These are phyloP conservation scores for Begonia masoniana DNA, from an alignment of 306 rosid genomes.

Conservation along the genomic window DNA sequence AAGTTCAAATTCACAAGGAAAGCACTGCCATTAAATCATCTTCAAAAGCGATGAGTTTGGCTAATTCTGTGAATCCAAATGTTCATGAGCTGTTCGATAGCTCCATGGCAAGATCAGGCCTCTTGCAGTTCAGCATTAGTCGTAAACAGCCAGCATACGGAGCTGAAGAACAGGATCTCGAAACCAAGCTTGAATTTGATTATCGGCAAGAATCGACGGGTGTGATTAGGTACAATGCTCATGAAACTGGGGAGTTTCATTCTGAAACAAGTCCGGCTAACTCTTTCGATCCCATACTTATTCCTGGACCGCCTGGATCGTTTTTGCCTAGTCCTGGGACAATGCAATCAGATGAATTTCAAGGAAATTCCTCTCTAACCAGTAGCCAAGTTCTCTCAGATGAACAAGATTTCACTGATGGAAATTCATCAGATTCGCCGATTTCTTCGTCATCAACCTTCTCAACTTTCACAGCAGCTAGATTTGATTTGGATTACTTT, in stretches of 20 bases:
- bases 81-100: slow-evolving; percentile 5
- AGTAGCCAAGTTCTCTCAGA: slow-evolving; percentile 38
- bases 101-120: slow-evolving; percentile 10
- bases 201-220: slow-evolving; percentile 20
- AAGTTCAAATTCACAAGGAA: slow-evolving; percentile 11
- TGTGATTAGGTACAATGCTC: slow-evolving; percentile 19
- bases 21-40: slow-evolving; percentile 10
- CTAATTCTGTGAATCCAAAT: slow-evolving; percentile 17
- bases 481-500: slow-evolving; percentile 16
- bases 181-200: slow-evolving; percentile 11
- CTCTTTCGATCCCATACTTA: slow-evolving; percentile 39
- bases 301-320: slow-evolving; percentile 63
- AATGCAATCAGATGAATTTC: slow-evolving; percentile 40
- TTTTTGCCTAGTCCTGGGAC: slow-evolving; percentile 50
- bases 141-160: slow-evolving; percentile 13
- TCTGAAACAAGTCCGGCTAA: slow-evolving; percentile 24
- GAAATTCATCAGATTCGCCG: slow-evolving; percentile 43
- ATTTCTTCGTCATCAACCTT: slow-evolving; percentile 35
- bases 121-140: slow-evolving; percentile 10
- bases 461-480: slow-evolving; percentile 24
- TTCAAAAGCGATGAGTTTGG: slow-evolving; percentile 12
- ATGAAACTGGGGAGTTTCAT: slow-evolving; percentile 15
- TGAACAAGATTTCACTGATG: slow-evolving; percentile 36
- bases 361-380: slow-evolving; percentile 46
- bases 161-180: slow-evolving; percentile 12